Evolutionary conservation across 2,329 filamentous ascomycete genomes (phyloP).

Genomic region (Aureobasidium sp.): DNA sequence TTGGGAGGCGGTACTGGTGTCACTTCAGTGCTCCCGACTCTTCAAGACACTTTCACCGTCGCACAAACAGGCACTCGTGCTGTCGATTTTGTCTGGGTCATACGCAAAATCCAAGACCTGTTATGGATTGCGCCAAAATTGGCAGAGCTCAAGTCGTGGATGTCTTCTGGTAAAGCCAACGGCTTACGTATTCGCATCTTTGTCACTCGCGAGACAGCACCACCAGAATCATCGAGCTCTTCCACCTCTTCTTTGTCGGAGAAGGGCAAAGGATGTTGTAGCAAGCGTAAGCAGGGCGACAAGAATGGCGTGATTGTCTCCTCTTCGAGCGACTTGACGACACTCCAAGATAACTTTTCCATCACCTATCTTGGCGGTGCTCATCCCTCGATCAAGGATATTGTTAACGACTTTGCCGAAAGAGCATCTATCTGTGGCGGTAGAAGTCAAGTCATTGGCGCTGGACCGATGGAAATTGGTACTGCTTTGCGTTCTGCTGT

Average conservation of each 20-base stretch:
- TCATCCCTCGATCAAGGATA: constrained; percentile 13
- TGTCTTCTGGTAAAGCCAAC: background rate
- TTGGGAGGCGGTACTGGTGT: constrained; percentile 48
- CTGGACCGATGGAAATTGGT: constrained; percentile 15
- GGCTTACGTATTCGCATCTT: constrained; percentile 14
- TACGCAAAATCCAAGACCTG: constrained; percentile 15
- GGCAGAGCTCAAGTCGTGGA: constrained; percentile 1
- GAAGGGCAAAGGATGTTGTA: constrained; percentile 11
- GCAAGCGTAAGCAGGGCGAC: background rate
- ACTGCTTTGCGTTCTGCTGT: constrained; percentile 13
- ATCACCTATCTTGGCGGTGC: constrained; percentile 10
- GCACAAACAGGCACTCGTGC: background rate
- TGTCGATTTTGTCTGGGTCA: constrained; percentile 15
- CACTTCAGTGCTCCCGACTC: constrained; percentile 63
- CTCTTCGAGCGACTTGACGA: background rate
- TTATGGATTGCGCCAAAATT: constrained; percentile 14
- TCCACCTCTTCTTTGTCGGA: background rate
- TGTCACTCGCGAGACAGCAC: constrained; percentile 15
- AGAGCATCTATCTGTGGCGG: constrained; percentile 14
- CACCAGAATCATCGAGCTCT: background rate
- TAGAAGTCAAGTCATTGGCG: constrained; percentile 13
- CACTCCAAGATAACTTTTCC: background rate
- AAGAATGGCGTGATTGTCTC: background rate
- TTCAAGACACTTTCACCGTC: constrained; percentile 45
- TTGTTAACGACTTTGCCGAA: constrained; percentile 13